phyloP scores from a whole-genome alignment of 441 rosid genomes.

The Pelargonium australe region DNA sequence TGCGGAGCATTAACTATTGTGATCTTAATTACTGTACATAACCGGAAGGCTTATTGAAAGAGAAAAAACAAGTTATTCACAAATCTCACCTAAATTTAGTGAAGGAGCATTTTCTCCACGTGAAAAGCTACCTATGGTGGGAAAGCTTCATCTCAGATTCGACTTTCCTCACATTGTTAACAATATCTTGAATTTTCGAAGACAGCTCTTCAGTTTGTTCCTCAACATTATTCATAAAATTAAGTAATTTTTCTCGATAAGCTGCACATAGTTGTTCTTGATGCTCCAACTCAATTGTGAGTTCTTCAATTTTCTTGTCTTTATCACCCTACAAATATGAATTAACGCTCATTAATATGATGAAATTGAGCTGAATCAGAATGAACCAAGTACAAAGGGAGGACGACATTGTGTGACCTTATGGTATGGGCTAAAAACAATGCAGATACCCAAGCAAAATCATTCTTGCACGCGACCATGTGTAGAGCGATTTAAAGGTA shows the following conservation, averaged over 20 bases:
- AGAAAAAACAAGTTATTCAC: background rate
- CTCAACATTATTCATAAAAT: conserved; percentile 50
- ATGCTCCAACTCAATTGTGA: conserved; percentile 47
- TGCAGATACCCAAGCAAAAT: background rate
- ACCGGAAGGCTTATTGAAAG: background rate
- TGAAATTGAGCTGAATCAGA: background rate
- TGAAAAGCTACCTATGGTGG: background rate
- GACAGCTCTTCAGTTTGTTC: conserved; percentile 50
- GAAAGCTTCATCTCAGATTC: conserved; percentile 30
- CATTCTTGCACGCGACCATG: background rate
- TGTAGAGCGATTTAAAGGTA: background rate
- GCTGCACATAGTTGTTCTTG: conserved; percentile 47
- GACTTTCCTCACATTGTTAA: conserved; percentile 44
- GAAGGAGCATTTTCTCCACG: background rate
- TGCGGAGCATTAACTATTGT: no score
- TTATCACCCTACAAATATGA: conserved; percentile 47
- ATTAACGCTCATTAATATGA: background rate
- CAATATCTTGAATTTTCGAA: conserved; percentile 42
- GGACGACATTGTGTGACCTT: background rate
- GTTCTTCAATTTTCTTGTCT: conserved; percentile 52
- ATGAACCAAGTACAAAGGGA: background rate
- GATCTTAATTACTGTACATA: background rate
- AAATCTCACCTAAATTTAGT: background rate
- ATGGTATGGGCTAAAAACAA: background rate
- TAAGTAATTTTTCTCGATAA: conserved; percentile 47